Percentiles rank a stretch among this genome's conserved stretches.
These are phyloP conservation scores for Rhytidhysteron rufulum DNA, from an alignment of 2,329 filamentous ascomycete genomes.

Conservation along the genomic window DNA sequence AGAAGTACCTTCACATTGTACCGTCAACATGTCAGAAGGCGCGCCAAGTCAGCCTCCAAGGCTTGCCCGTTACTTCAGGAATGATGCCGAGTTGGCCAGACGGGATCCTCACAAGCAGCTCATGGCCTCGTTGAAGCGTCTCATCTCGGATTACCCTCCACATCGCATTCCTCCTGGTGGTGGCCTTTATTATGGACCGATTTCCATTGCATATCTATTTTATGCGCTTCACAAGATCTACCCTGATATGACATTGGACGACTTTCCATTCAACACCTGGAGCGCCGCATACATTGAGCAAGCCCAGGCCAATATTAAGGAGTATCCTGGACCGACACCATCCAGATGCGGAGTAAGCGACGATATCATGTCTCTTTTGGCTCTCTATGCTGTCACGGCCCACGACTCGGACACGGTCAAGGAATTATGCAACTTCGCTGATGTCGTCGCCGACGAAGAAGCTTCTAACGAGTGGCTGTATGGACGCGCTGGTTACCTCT, in stretches of 20 bases:
- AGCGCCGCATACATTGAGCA: conserved; percentile 49
- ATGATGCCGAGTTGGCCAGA: conserved; percentile 32
- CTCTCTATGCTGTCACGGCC: conserved; percentile 47
- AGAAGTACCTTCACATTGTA: too few species aligned
- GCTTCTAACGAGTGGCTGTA: conserved; percentile 62
- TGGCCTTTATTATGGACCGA: conserved; percentile 49
- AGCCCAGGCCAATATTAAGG: conserved; percentile 46
- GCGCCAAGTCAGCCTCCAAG: conserved; percentile 19
- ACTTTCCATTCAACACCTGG: conserved; percentile 46
- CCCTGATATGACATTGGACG: conserved; percentile 45
- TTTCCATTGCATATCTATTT: conserved; percentile 48
- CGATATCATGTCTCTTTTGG: conserved; percentile 49
- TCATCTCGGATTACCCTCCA: conserved; percentile 47
- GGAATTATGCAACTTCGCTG: conserved; percentile 48
- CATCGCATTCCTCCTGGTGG: conserved; percentile 44
- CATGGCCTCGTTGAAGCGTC: conserved; percentile 46
- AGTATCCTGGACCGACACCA: conserved; percentile 44
- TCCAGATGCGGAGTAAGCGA: conserved; percentile 49
- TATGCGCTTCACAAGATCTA: conserved; percentile 48
- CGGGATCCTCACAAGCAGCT: conserved; percentile 49
- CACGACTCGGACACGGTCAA: conserved; percentile 48
- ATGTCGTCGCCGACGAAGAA: conserved; percentile 43
- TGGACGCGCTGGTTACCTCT: conserved; percentile 65
- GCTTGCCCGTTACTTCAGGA: conserved; percentile 41
- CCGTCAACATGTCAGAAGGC: conserved; percentile 1